A percentile compares a stretch with the other conserved stretches of the same genome.
phyloP scores from a whole-genome alignment of 2,329 filamentous ascomycete species.

The Penicillium sp. region DNA sequence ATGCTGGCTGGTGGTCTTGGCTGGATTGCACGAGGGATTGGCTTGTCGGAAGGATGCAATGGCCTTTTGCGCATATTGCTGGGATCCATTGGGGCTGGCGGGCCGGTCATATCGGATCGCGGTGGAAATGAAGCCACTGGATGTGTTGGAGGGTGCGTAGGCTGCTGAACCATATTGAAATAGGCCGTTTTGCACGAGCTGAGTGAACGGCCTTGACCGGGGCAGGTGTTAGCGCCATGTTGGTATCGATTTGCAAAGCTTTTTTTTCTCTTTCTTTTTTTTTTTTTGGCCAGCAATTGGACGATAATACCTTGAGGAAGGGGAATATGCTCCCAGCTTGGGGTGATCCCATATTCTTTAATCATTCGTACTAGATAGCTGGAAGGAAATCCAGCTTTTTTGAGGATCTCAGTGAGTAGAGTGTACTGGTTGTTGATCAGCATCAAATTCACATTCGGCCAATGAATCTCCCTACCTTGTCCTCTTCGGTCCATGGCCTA shows the following conservation, averaged over 20 bases:
- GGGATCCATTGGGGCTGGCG: conserved; percentile 26
- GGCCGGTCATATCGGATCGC: conserved; percentile 23
- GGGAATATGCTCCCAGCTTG: conserved; percentile 43
- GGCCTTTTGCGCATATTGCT: conserved; percentile 32
- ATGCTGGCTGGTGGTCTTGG: conserved; percentile 38
- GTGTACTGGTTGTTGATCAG: conserved; percentile 32
- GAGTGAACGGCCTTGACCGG: conserved; percentile 37
- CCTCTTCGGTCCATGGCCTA: conserved; percentile 46
- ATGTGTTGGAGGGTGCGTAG: conserved; percentile 19
- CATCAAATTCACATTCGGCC: conserved; percentile 6
- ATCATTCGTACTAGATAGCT: conserved; percentile 40
- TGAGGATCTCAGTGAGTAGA: conserved; percentile 44
- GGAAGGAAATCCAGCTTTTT: conserved; percentile 39
- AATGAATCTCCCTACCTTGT: conserved; percentile 39
- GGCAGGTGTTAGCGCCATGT: conserved; percentile 9
- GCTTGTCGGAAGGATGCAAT: conserved; percentile 31
- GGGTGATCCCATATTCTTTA: conserved; percentile 36
- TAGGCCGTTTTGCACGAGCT: conserved; percentile 39
- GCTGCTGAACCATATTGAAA: conserved; percentile 34
- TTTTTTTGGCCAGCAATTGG: background rate
- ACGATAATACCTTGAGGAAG: conserved; percentile 42
- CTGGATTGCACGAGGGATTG: conserved; percentile 39
- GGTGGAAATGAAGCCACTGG: conserved; percentile 18
- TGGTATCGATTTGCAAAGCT: conserved; percentile 1
- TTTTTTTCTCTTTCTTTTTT: background rate